These are phyloP conservation scores for Stellera chamaejasme DNA, from an alignment of 345 rosid genomes.

Conservation along the genomic window DNA sequence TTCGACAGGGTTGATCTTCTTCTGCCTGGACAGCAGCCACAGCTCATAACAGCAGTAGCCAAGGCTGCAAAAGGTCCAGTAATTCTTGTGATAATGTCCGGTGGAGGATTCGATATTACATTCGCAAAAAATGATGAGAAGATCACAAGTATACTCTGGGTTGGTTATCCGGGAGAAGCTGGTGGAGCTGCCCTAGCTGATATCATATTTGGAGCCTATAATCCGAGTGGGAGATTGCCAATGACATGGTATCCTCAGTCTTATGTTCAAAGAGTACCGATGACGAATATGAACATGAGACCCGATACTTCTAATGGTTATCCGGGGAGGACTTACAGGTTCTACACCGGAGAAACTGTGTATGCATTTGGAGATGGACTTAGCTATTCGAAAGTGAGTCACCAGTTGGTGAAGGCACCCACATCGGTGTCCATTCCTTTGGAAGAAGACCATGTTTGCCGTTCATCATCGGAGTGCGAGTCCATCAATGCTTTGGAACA, in stretches of 20 bases:
- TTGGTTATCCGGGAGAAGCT: constrained; percentile 89
- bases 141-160: constrained; percentile 78
- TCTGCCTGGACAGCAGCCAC: constrained; percentile 77
- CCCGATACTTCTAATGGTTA: constrained; percentile 61
- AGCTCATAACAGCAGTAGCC: constrained; percentile 55
- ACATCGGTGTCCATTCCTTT: constrained; percentile 30
- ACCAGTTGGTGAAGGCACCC: constrained; percentile 53
- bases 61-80: constrained; percentile 74
- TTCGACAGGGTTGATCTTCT: constrained; percentile 51
- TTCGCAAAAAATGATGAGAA: constrained; percentile 58
- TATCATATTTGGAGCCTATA: constrained; percentile 57
- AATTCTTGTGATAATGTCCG: constrained; percentile 89
- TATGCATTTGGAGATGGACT: constrained; percentile 84
- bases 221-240: constrained; percentile 90
- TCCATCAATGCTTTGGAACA: constrained; percentile 40
- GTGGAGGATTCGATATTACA: constrained; percentile 77
- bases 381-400: constrained; percentile 47
- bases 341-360: constrained; percentile 82
- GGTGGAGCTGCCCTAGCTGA: constrained; percentile 97
- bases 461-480: constrained; percentile 43
- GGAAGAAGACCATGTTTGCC: constrained; percentile 45
- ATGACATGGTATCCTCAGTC: constrained; percentile 98
- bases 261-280: constrained; percentile 58
- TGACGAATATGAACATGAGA: constrained; percentile 98
- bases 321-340: constrained; percentile 83